These are phyloP conservation scores for Aquilaria sinensis DNA, from an alignment of 345 rosid species.

Conservation along the genomic window DNA sequence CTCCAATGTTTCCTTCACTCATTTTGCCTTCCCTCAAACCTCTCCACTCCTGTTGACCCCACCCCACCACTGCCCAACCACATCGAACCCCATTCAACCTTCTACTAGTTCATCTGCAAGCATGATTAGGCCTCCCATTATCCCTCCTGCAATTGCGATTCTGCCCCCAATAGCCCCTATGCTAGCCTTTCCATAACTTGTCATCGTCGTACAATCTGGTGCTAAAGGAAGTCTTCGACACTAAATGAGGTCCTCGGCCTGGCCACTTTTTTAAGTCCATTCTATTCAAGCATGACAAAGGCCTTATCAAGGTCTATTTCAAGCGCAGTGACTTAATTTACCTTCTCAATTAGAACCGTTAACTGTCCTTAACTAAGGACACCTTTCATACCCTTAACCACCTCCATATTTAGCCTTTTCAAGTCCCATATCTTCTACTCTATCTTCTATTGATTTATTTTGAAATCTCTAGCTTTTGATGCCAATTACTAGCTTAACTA, in stretches of 20 bases:
- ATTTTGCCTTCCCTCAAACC: too few species aligned
- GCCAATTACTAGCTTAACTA: too few species aligned
- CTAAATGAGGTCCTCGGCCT: constrained; percentile 7
- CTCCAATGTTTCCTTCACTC: too few species aligned
- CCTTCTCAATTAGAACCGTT: constrained; percentile 85
- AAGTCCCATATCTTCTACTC: constrained; percentile 35
- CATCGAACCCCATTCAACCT: too few species aligned
- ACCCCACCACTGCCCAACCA: too few species aligned
- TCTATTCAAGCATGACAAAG: constrained; percentile 96
- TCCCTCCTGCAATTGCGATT: too few species aligned
- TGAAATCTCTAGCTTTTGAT: too few species aligned
- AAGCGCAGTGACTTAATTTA: constrained; percentile 96
- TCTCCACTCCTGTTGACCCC: too few species aligned
- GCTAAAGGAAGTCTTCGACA: constrained; percentile 73
- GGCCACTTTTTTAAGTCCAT: constrained; percentile 94
- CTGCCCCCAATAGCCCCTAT: too few species aligned
- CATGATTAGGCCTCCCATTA: too few species aligned
- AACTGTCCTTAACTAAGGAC: constrained; percentile 64
- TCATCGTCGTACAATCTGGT: constrained; percentile 92
- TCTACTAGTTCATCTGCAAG: too few species aligned
- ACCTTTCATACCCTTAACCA: constrained; percentile 65
- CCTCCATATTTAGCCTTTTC: constrained; percentile 94
- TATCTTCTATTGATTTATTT: neutral
- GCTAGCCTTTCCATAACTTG: constrained; percentile 55
- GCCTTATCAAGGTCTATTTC: constrained; percentile 96